Percentiles rank a stretch among this genome's conserved stretches.
phyloP scores from a whole-genome alignment of 257 asterid species.

The Fraxinus cuspidata region DNA sequence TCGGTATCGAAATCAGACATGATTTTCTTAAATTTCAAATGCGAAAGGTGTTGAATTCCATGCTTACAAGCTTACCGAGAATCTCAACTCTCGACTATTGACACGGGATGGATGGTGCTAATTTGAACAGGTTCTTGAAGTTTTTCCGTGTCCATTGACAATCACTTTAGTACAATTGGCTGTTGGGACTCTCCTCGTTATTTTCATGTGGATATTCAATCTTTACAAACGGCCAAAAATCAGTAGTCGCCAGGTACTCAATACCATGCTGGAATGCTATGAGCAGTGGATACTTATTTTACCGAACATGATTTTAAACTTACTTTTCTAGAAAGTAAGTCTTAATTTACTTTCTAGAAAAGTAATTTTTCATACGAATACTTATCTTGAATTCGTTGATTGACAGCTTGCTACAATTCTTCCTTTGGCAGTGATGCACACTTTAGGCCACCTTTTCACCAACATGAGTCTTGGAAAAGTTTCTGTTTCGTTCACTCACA shows the following conservation, averaged over 20 bases:
- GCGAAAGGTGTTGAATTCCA: background rate
- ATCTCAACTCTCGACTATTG: background rate
- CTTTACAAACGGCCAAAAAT: constrained; percentile 80
- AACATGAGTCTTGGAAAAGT: constrained; percentile 95
- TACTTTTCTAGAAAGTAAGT: background rate
- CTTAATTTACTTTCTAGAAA: background rate
- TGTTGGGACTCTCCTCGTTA: constrained; percentile 61
- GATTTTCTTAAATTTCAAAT: too few relatives aligned
- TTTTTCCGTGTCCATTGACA: constrained; percentile 67
- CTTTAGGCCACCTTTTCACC: constrained; percentile 89
- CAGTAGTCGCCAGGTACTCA: constrained; percentile 69
- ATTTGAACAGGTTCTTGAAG: constrained; percentile 68
- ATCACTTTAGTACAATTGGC: constrained; percentile 71
- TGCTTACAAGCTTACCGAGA: background rate
- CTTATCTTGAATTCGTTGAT: constrained; percentile 7
- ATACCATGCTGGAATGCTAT: constrained; percentile 22
- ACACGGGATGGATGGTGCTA: background rate
- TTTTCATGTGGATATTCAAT: constrained; percentile 69
- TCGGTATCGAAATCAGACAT: too few relatives aligned
- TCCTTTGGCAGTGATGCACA: constrained; percentile 83
- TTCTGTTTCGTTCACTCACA: constrained; percentile 91
- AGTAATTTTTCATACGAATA: background rate
- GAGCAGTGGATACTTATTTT: constrained; percentile 3
- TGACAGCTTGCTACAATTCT: constrained; percentile 77
- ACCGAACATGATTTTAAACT: background rate